Conservation (phyloP, 805 yeast genomes). For the Saccharomycopsis sp. region DNA sequence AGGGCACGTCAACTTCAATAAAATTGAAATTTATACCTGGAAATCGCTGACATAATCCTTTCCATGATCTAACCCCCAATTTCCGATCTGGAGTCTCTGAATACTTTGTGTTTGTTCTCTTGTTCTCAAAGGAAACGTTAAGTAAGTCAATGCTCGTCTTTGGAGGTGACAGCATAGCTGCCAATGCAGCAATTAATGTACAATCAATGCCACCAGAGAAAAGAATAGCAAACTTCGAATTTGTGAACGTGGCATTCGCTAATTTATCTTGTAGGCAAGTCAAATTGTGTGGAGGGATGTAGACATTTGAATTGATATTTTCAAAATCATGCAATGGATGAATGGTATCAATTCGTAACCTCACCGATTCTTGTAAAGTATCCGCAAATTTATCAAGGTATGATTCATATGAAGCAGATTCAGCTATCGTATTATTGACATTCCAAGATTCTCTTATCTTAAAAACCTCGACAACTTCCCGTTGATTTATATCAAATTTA, state of each 20-base stretch:
- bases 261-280: neutral
- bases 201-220: constrained; percentile 97
- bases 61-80: constrained; percentile 61
- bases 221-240: constrained; percentile 47
- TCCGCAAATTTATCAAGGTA: no score
- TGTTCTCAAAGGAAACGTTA: constrained; percentile 90
- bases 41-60: constrained; percentile 38
- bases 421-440: no score
- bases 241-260: constrained; percentile 8
- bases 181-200: constrained; percentile 62
- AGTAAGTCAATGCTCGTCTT: constrained; percentile 55
- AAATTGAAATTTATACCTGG: constrained; percentile 38
- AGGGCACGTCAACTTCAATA: constrained; percentile 68
- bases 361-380: constrained; percentile 38
- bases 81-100: constrained; percentile 79
- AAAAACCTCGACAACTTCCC: no score
- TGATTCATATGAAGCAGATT: no score
- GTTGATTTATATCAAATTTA: neutral
- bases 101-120: constrained; percentile 57
- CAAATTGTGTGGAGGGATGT: constrained; percentile 2
- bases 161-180: constrained; percentile 27
- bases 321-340: constrained; percentile 35
- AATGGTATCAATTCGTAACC: constrained; percentile 50
- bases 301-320: neutral
- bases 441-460: no score